Conservation (phyloP, 2,329 filamentous ascomycete species). For the Waltergamsia citrina region DNA sequence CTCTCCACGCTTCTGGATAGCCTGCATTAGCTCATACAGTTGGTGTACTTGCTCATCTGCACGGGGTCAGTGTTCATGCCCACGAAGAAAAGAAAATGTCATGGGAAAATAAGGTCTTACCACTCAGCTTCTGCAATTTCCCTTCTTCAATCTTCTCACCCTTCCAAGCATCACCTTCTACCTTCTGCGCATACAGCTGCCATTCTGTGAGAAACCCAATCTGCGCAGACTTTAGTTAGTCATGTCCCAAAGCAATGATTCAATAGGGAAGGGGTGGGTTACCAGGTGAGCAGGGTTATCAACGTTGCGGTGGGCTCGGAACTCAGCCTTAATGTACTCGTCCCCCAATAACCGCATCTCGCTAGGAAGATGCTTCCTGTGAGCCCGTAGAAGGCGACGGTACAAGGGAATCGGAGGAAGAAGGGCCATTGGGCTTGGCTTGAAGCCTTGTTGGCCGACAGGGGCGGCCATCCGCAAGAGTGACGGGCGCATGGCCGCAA, state of each 20-base stretch:
- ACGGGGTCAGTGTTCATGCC: not conserved
- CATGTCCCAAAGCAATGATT: no score
- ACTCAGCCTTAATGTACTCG: conserved; percentile 88
- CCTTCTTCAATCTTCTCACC: conserved; percentile 74
- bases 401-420: conserved; percentile 86
- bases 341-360: conserved; percentile 81
- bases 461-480: conserved; percentile 25
- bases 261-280: conserved; percentile 8
- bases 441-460: conserved; percentile 19
- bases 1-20: conserved; percentile 44
- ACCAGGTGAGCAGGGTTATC: conserved; percentile 92
- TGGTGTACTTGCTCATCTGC: conserved; percentile 88
- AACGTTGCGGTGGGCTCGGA: conserved; percentile 69
- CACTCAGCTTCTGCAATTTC: conserved; percentile 91
- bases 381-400: conserved; percentile 74
- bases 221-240: conserved; percentile 31
- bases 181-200: conserved; percentile 87
- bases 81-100: not conserved
- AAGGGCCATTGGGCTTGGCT: conserved; percentile 49
- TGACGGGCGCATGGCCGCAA: conserved; percentile 20
- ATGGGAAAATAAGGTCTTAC: conserved; percentile 38
- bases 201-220: conserved; percentile 95
- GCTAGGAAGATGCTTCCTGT: conserved; percentile 65
- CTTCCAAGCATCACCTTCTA: conserved; percentile 80
- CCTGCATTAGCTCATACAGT: conserved; percentile 87